Percentiles rank a stretch among this genome's conserved stretches.
Evolutionary conservation across 116 monocot species (phyloP).

Genomic region (Trichopus zeylanicus): DNA sequence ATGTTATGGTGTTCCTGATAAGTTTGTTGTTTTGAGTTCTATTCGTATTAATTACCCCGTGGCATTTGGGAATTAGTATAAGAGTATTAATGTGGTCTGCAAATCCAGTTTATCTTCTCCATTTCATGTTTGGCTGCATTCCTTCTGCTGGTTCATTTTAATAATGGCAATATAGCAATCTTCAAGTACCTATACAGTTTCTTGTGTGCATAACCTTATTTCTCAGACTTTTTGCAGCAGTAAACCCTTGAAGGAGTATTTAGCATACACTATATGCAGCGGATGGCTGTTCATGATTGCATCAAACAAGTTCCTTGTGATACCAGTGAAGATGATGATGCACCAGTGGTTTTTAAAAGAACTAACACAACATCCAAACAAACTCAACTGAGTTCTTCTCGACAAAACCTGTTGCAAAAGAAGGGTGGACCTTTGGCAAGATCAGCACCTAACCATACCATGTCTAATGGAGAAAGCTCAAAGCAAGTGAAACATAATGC

Average conservation of each 20-base stretch:
- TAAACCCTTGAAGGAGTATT: too few relatives aligned
- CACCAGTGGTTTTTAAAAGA: conserved; percentile 63
- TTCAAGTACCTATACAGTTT: too few relatives aligned
- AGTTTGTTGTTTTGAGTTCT: not conserved
- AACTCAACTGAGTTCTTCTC: conserved; percentile 25
- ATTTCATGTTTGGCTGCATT: too few relatives aligned
- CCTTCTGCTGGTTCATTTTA: too few relatives aligned
- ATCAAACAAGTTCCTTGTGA: conserved; percentile 40
- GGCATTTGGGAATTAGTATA: not conserved
- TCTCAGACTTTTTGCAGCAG: too few relatives aligned
- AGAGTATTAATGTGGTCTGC: not conserved
- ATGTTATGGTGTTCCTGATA: too few relatives aligned
- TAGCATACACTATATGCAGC: not conserved
- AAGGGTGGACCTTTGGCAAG: conserved; percentile 13
- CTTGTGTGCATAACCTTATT: too few relatives aligned
- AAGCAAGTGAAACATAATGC: conserved; percentile 24
- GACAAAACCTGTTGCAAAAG: conserved; percentile 33
- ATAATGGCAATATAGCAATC: too few relatives aligned
- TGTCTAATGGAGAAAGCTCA: conserved; percentile 26
- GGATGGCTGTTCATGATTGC: conserved; percentile 61
- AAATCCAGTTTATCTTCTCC: too few relatives aligned
- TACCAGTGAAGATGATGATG: conserved; percentile 55
- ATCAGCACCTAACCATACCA: conserved; percentile 11
- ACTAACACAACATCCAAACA: conserved; percentile 31
- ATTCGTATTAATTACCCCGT: not conserved